These are phyloP conservation scores for Colletotrichum abscissum DNA, from an alignment of 2,329 filamentous ascomycete genomes.

Conservation along the genomic window DNA sequence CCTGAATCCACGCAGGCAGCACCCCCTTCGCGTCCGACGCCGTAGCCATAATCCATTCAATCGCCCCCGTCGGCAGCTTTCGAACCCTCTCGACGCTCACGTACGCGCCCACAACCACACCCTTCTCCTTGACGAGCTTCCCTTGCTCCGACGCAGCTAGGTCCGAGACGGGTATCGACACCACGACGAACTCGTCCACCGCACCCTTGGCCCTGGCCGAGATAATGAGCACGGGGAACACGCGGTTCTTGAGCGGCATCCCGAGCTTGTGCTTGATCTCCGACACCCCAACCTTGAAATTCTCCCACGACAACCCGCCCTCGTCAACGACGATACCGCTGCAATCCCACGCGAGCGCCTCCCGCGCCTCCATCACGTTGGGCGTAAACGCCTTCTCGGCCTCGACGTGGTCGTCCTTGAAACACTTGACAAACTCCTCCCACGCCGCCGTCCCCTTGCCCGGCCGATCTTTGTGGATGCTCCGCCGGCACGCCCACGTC, in stretches of 20 bases:
- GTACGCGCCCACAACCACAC: constrained; percentile 69
- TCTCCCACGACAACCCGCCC: constrained; percentile 55
- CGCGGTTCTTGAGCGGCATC: constrained; percentile 68
- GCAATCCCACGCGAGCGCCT: constrained; percentile 59
- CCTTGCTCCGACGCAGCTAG: constrained; percentile 47
- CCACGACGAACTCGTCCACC: constrained; percentile 61
- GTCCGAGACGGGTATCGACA: constrained; percentile 65
- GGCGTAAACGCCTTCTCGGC: constrained; percentile 54
- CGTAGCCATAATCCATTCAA: constrained; percentile 85
- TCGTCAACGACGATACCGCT: constrained; percentile 50
- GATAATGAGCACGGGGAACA: constrained; percentile 75
- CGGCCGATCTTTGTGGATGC: constrained; percentile 66
- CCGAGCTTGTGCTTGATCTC: constrained; percentile 74
- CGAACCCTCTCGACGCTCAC: constrained; percentile 73
- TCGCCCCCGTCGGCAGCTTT: constrained; percentile 53
- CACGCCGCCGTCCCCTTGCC: constrained; percentile 67
- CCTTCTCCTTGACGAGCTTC: constrained; percentile 53
- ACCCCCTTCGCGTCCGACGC: constrained; percentile 76
- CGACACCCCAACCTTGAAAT: constrained; percentile 62
- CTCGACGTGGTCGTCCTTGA: constrained; percentile 62
- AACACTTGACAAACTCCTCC: constrained; percentile 70
- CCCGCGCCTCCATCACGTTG: constrained; percentile 47
- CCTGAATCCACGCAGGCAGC: constrained; percentile 75
- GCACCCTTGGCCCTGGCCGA: constrained; percentile 56
- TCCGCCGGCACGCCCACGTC: constrained; percentile 73